phyloP scores from a whole-genome alignment of 1,284 basidiomycete genomes.

The Tetrapyrgos nigripes region DNA sequence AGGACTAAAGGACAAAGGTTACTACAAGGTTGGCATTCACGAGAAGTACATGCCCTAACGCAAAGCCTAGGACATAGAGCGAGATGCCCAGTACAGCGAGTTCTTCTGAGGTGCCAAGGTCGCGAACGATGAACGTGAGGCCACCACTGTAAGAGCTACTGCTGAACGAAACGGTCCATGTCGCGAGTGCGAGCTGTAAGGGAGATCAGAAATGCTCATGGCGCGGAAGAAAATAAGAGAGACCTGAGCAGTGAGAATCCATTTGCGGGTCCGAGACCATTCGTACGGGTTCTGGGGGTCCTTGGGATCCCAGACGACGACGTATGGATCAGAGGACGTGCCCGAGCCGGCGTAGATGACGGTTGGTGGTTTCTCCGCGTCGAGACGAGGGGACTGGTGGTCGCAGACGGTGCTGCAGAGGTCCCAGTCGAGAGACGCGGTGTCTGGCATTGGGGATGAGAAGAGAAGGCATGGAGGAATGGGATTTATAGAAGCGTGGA shows the following conservation, averaged over 20 bases:
- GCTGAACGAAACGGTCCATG: conserved; percentile 69
- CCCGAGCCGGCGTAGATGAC: conserved; percentile 47
- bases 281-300: conserved; percentile 72
- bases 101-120: conserved; percentile 57
- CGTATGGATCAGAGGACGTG: conserved; percentile 54
- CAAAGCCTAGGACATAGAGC: conserved; percentile 62
- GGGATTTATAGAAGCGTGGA: no score
- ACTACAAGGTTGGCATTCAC: no score
- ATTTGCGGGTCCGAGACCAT: conserved; percentile 56
- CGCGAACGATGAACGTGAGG: conserved; percentile 49
- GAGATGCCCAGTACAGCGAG: conserved; percentile 67
- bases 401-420: conserved; percentile 19
- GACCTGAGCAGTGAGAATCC: conserved; percentile 59
- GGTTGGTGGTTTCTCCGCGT: not conserved
- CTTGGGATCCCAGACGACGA: conserved; percentile 61
- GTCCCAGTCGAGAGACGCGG: conserved; percentile 14
- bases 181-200: conserved; percentile 49
- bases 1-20: not conserved
- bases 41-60: conserved; percentile 36
- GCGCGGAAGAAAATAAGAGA: conserved; percentile 25
- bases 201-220: conserved; percentile 6
- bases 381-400: not conserved
- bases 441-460: not conserved
- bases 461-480: conserved; percentile 5
- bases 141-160: conserved; percentile 67